Conservation (phyloP, 257 asterid genomes). For the Echites panduratus region DNA sequence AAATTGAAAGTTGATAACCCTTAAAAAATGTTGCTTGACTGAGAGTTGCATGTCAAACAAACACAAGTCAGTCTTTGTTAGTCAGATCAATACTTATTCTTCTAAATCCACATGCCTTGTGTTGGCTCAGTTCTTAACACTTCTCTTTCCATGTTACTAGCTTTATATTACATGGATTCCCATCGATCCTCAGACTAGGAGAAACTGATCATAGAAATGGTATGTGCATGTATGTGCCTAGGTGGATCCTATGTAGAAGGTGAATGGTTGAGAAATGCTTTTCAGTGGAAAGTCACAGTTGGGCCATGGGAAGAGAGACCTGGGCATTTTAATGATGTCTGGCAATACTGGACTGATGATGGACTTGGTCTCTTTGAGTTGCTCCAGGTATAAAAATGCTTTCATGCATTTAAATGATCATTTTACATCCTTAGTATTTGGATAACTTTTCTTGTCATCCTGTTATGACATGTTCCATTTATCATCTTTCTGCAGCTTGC, state of each 20-base stretch:
- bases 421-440: neutral
- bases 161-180: neutral
- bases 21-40: neutral
- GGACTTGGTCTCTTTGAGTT: constrained; percentile 51
- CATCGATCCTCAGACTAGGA: neutral
- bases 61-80: neutral
- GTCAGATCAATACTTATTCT: neutral
- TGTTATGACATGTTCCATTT: neutral
- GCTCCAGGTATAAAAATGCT: constrained; percentile 2
- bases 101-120: neutral
- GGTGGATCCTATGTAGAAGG: constrained; percentile 99
- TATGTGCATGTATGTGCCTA: constrained; percentile 24
- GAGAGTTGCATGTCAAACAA: neutral
- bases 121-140: neutral
- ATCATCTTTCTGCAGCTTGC: constrained; percentile 57
- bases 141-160: neutral
- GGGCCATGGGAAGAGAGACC: constrained; percentile 97
- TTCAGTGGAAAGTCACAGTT: constrained; percentile 90
- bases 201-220: neutral
- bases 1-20: neutral
- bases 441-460: neutral
- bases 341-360: constrained; percentile 97
- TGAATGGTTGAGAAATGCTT: constrained; percentile 77
- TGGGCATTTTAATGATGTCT: constrained; percentile 95
- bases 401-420: constrained; percentile 4